Conservation (phyloP, 306 rosid genomes). For the Fagus crenata region DNA sequence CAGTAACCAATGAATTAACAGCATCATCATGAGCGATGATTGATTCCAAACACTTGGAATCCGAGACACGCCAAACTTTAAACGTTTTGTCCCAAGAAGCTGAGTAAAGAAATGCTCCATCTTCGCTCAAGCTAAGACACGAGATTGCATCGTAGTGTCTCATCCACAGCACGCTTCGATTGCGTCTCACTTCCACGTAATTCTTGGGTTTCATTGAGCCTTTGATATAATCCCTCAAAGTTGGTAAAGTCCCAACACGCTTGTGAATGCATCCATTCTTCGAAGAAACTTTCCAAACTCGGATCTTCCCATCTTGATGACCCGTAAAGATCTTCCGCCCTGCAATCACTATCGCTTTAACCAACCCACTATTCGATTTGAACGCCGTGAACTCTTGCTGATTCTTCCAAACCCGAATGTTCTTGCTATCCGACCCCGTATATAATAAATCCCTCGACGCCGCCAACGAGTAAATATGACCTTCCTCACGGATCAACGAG, state of each 20-base stretch:
- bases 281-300: slow-evolving; percentile 66
- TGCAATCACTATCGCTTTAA: slow-evolving; percentile 67
- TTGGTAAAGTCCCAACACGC: slow-evolving; percentile 71
- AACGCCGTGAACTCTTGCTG: slow-evolving; percentile 67
- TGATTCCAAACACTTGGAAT: slow-evolving; percentile 79
- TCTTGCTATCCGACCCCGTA: slow-evolving; percentile 89
- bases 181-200: slow-evolving; percentile 62
- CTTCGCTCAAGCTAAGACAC: slow-evolving; percentile 63
- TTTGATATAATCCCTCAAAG: slow-evolving; percentile 54
- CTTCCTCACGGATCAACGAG: slow-evolving; percentile 83
- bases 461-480: slow-evolving; percentile 85
- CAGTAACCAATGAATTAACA: slow-evolving; percentile 61
- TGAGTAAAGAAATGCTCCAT: slow-evolving; percentile 56
- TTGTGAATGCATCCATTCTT: slow-evolving; percentile 44
- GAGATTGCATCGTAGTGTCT: slow-evolving; percentile 87
- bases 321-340: slow-evolving; percentile 66
- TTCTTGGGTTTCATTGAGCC: slow-evolving; percentile 74
- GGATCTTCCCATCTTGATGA: slow-evolving; percentile 83
- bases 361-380: slow-evolving; percentile 75
- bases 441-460: slow-evolving; percentile 64
- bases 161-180: slow-evolving; percentile 60
- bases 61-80: slow-evolving; percentile 73
- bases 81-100: slow-evolving; percentile 95
- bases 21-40: slow-evolving; percentile 84
- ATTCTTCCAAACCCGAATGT: slow-evolving; percentile 90